Base-by-base conservation (phyloP, 75 land plant species). In the Cryptomeria japonica region DNA sequence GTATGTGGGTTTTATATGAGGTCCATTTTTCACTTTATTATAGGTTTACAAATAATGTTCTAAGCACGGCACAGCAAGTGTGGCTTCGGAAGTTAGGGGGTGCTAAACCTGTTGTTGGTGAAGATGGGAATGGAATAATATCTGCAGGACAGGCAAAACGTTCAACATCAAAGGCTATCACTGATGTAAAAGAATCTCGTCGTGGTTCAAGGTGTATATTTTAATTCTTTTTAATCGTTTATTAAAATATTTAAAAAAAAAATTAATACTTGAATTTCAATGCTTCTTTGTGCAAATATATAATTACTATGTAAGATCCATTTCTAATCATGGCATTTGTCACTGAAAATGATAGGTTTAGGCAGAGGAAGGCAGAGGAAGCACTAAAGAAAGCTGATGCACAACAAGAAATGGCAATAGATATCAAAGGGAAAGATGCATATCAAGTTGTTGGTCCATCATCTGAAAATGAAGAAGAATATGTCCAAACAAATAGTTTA, bases 31-130 rank as follows among this genome's bases (percentile, higher is more conserved):
- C 4, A n/a, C 42, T 72, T 32, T 28, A 72, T 34, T 83, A 28
- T 68, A 98, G 99, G 99, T 95, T 98, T 87, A 97, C 96, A 83
- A 98, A 98, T 90, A 98, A 98, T 82, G 70, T 98, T 32, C 91
- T 98, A 22, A 98, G 99, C 90, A 98, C 99, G 28, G 97, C 94
- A 46, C 99, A 98, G 86, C 99, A 98, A 90, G 91, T 98, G 42
- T 98, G 95, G 96, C 88, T 98, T 73, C 90, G 97, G 41, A 96
- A 94, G 88, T 76, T 94, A 84, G 97, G 99, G 87, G 99, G 97
- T 85, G 99, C 99, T 85, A 96, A 97, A 68, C 95, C 96, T 91
- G 89, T 91, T 85, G 92, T 94, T 75, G 90, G 85, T 89, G 90
- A 90, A 85, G 96, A 92, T 90, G 99, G 92, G 5, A 91, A 93